Base-by-base conservation (phyloP, 2,329 filamentous ascomycete genomes). In the Mycocentrospora acerina region DNA sequence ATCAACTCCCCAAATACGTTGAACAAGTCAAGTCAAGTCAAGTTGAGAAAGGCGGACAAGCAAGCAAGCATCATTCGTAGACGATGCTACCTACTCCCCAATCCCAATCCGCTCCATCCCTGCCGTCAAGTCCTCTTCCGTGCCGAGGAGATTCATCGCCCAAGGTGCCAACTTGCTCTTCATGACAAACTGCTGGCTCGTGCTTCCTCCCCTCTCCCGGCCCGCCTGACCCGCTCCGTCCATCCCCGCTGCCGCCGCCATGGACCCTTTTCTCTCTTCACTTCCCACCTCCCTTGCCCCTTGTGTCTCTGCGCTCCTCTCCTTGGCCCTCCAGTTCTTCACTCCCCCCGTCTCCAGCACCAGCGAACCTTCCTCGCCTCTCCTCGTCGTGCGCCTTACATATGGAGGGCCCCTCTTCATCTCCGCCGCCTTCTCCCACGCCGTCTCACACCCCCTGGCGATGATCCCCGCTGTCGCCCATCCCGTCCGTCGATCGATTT, bases 401-500 rank as follows among this genome's bases (percentile, higher is more conserved):
- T 95, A 96, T 1, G 82, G 82, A 4, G 90, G 89, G 0, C 90
- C 91, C 30, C 81, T 78, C 0, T 87, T 87, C 53, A 86, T 73
- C 45, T 83, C 78, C 3, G 81, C 85, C 1, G 86, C 83, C 59
- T 84, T 87, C 42, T 80, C 76, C 93, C 93, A 98, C 0, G 82
- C 79, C 3, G 82, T 84, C 66, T 97, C 90, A 64, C 89, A 95
- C 1, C 89, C 90, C 32, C 80, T 76, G 0, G 88, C 88, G 47
- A 96, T 91, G 27, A 90, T 81, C 24, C 81, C 79, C 2, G 89
- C 86, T 1, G 86, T 89, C 55, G 89, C 85, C 86, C 89, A 96
- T 1, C 93, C 93, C 0, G 89, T 95, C 7, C 93, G 74, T 2
- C 83, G 80, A 2, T 86, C 81, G 26, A 95, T 83, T 53, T 89